A percentile compares a stretch with the other conserved stretches of the same genome.
phyloP scores from a whole-genome alignment of 1,139 yeast genomes.

The Suhomyces terraborum region DNA sequence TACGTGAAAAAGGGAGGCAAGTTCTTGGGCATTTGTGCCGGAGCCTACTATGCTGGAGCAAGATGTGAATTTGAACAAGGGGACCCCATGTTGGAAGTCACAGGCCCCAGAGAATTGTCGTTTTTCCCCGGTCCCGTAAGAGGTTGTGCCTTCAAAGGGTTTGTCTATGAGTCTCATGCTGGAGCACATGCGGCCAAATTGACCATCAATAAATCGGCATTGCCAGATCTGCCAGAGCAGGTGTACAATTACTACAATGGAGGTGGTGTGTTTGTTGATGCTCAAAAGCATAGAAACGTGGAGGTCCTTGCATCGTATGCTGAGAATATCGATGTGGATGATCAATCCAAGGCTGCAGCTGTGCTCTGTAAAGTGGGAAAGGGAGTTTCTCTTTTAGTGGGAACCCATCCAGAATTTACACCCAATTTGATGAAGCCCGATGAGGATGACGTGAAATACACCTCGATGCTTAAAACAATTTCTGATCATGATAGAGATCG shows the following conservation, averaged over 20 bases:
- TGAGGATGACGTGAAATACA: slow-evolving; percentile 29
- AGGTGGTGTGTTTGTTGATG: slow-evolving; percentile 82
- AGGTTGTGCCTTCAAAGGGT: slow-evolving; percentile 83
- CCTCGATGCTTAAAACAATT: slow-evolving; percentile 41
- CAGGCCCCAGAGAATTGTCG: slow-evolving; percentile 77
- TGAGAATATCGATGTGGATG: slow-evolving; percentile 42
- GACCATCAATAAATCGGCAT: slow-evolving; percentile 33
- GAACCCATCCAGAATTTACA: slow-evolving; percentile 88
- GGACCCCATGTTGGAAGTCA: slow-evolving; percentile 67
- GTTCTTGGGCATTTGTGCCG: slow-evolving; percentile 92
- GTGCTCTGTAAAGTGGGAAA: slow-evolving; percentile 67
- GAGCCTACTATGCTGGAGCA: slow-evolving; percentile 82
- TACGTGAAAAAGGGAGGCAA: slow-evolving; percentile 80
- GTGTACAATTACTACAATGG: slow-evolving; percentile 70
- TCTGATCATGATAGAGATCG: slow-evolving; percentile 47
- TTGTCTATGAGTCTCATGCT: slow-evolving; percentile 68
- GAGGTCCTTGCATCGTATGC: slow-evolving; percentile 71
- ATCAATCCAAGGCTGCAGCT: slow-evolving; percentile 64
- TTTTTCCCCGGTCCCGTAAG: slow-evolving; percentile 81
- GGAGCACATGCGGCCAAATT: slow-evolving; percentile 71
- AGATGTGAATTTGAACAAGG: slow-evolving; percentile 85
- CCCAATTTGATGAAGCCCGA: slow-evolving; percentile 49
- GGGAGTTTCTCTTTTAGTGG: slow-evolving; percentile 78
- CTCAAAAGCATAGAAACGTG: slow-evolving; percentile 58
- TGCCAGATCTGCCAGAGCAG: slow-evolving; percentile 26